These are phyloP conservation scores for Pseudonitzschia delicatissima DNA, from an alignment of 108 stramenopile genomes.

Conservation along the genomic window DNA sequence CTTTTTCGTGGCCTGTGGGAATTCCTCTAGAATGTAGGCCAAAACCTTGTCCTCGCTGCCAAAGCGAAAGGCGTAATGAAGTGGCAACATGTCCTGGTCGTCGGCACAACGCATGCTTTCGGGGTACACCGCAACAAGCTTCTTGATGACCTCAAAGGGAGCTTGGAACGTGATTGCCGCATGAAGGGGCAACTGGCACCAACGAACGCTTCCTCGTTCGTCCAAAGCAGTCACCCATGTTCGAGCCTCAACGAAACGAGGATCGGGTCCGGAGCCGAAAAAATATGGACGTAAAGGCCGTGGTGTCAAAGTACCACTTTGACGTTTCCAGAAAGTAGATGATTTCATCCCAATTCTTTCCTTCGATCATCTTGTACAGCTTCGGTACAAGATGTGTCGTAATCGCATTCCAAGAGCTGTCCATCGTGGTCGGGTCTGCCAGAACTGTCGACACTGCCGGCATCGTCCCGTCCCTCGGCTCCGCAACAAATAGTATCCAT, in stretches of 20 bases:
- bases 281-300: slow-evolving; percentile 21
- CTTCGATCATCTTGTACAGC: slow-evolving; percentile 65
- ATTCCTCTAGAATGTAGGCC: slow-evolving; percentile 34
- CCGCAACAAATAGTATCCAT: slow-evolving; percentile 3
- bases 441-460: not conserved
- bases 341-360: slow-evolving; percentile 63
- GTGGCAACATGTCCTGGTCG: slow-evolving; percentile 68
- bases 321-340: slow-evolving; percentile 40
- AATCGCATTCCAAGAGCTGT: slow-evolving; percentile 38
- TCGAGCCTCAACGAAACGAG: slow-evolving; percentile 25
- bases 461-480: not conserved
- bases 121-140: slow-evolving; percentile 47
- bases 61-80: slow-evolving; percentile 73
- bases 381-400: slow-evolving; percentile 58
- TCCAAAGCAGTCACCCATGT: slow-evolving; percentile 77
- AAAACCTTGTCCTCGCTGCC: slow-evolving; percentile 44
- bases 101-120: slow-evolving; percentile 49
- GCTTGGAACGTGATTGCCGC: slow-evolving; percentile 43
- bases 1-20: slow-evolving; percentile 58
- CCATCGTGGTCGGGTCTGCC: not conserved
- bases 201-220: slow-evolving; percentile 28
- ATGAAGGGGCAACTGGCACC: slow-evolving; percentile 51
- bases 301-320: slow-evolving; percentile 23
- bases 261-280: slow-evolving; percentile 16
- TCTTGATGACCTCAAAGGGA: slow-evolving; percentile 40